phyloP scores from a whole-genome alignment of 257 asterid species.

The Solanum appendiculatum region DNA sequence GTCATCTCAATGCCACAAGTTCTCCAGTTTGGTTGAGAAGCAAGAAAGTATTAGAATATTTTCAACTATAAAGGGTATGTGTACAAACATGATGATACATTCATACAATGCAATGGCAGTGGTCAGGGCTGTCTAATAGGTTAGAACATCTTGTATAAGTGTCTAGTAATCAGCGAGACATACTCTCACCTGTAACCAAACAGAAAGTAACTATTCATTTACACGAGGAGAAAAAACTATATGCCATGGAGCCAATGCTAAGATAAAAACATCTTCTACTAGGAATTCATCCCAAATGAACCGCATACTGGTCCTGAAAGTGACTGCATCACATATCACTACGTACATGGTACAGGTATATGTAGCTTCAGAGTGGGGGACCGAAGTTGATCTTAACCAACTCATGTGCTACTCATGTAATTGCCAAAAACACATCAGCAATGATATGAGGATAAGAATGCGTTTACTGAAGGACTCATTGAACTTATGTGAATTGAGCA shows the following conservation, averaged over 20 bases:
- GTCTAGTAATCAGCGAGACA: conserved; percentile 11
- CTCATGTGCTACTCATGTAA: neutral
- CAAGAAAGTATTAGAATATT: neutral
- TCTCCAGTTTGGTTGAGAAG: neutral
- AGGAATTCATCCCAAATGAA: neutral
- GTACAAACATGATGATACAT: neutral
- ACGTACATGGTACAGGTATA: neutral
- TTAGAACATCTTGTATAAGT: conserved; percentile 13
- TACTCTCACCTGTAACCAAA: conserved; percentile 17
- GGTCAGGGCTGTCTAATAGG: conserved; percentile 19
- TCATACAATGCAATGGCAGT: conserved; percentile 13
- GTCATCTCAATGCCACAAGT: neutral
- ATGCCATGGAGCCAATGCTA: neutral
- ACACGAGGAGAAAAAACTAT: conserved; percentile 10
- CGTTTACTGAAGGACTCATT: neutral
- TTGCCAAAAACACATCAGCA: neutral
- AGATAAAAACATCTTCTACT: neutral
- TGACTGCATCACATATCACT: neutral
- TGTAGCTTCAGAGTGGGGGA: neutral
- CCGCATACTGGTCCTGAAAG: neutral
- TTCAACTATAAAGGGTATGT: conserved; percentile 3
- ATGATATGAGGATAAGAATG: neutral
- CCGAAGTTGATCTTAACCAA: neutral
- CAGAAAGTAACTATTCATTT: conserved; percentile 23
- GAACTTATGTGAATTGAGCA: conserved; percentile 42